A percentile compares a stretch with the other conserved stretches of the same genome.
phyloP scores from a whole-genome alignment of 2,329 filamentous ascomycete genomes.

The Magnaporthiopsis rhizophila region DNA sequence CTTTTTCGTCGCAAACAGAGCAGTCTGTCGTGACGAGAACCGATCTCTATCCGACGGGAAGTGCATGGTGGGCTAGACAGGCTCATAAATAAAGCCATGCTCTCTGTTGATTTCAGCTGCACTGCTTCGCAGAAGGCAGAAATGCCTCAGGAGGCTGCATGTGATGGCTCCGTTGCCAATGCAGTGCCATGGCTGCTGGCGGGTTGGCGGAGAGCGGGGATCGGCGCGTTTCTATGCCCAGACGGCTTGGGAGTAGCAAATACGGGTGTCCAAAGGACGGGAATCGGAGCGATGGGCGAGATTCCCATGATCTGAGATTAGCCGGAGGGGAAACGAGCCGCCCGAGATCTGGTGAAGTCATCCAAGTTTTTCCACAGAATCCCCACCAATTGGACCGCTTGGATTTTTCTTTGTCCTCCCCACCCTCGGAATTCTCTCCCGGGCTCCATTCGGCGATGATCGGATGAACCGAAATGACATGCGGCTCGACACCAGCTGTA shows the following conservation, averaged over 20 bases:
- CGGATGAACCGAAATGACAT: no score
- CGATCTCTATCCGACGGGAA: not conserved
- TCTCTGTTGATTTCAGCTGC: no score
- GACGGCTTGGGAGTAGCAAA: not conserved
- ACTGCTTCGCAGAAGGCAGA: no score
- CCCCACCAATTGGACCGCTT: not conserved
- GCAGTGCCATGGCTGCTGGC: not conserved
- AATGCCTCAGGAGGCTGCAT: not conserved
- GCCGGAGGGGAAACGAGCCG: no score
- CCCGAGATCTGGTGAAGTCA: not conserved
- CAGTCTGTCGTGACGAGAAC: not conserved
- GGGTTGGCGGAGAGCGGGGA: not conserved
- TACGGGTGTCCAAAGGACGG: not conserved
- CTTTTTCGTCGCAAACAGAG: not conserved
- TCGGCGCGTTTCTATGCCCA: not conserved
- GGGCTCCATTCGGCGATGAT: no score
- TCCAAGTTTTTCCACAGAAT: not conserved
- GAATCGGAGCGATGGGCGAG: not conserved
- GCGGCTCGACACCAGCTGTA: no score
- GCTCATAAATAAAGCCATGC: not conserved
- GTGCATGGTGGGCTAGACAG: no score
- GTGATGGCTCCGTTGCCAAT: not conserved
- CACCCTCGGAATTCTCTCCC: no score
- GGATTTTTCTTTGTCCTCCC: no score
- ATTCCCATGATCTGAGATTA: not conserved